Conservation (phyloP, 108 stramenopile genomes). For the Aurantiochytrium sp. region DNA sequence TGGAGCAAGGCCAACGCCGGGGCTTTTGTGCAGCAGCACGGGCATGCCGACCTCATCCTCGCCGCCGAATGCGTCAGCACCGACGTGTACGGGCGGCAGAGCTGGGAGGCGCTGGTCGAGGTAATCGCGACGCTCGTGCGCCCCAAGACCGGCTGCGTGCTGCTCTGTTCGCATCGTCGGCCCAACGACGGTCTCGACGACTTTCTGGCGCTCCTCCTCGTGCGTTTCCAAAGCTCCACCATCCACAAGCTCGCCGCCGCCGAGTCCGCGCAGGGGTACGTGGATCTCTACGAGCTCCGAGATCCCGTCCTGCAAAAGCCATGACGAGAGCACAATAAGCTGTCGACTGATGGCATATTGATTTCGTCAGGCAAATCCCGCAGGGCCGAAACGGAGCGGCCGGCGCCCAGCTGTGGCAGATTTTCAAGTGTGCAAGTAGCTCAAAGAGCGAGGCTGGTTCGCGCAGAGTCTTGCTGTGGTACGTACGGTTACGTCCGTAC, state of each 20-base stretch:
- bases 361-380: no score
- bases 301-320: no score
- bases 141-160: neutral
- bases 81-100: neutral
- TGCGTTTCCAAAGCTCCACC: neutral
- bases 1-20: neutral
- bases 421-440: no score
- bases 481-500: no score
- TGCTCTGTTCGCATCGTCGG: neutral
- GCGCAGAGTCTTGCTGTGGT: no score
- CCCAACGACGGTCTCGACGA: slow-evolving; percentile 18
- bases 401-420: no score
- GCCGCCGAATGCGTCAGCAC: slow-evolving; percentile 8
- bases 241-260: neutral
- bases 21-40: neutral
- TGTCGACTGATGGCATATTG: no score
- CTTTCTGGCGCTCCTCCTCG: neutral
- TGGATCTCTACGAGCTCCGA: neutral
- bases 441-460: no score
- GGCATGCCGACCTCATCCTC: neutral
- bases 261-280: neutral
- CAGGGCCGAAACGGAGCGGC: no score
- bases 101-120: slow-evolving; percentile 18
- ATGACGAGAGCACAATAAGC: no score
- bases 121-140: neutral